Evolutionary conservation across 2,329 filamentous ascomycete genomes (phyloP), one percentile per base, ranked within the genome.

Genomic region (Fusarium verrucosum): DNA sequence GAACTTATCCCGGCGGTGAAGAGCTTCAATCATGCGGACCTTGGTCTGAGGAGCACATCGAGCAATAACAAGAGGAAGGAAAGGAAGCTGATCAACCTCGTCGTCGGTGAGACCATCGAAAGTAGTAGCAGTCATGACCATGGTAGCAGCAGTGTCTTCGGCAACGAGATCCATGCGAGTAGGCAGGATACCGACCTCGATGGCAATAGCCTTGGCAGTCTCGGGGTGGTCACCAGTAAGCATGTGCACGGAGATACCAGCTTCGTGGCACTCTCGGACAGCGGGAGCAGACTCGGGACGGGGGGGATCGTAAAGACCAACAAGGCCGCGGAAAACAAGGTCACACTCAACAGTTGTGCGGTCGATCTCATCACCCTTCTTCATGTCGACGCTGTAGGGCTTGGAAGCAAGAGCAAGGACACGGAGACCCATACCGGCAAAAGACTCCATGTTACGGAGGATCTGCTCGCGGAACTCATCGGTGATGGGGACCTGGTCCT

Each of bases 221-320:
- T 85, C 85, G 2, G 85, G 84, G 70, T 89, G 86, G 65, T 89
- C 87, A 62, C 87, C 87, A 28, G 87, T 90, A 16, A 90, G 82
- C 87, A 90, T 89, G 73, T 89, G 87, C 3, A 89, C 87, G 26
- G 82, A 80, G 51, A 90, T 88, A 44, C 87, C 87, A 26, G 87
- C 87, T 49, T 82, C 77, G 65, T 87, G 86, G 68, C 87, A 89
- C 57, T 81, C 78, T 25, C 79, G 76, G 32, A 89, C 87, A 5
- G 87, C 84, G 1, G 79, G 82, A 2, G 83, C 85, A 3, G 89
- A 89, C 72, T 91, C 89, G 0, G 85, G 80, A 3, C 89, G 88
- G 58, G 89, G 89, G 7, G 89, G 89, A 66, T 92, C 89, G 64
- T 90, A 91, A 7, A 92, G 82, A 38, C 89, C 89, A 57, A 91